Conservation (phyloP, 345 rosid species). For the Eucalyptus pauciflora region DNA sequence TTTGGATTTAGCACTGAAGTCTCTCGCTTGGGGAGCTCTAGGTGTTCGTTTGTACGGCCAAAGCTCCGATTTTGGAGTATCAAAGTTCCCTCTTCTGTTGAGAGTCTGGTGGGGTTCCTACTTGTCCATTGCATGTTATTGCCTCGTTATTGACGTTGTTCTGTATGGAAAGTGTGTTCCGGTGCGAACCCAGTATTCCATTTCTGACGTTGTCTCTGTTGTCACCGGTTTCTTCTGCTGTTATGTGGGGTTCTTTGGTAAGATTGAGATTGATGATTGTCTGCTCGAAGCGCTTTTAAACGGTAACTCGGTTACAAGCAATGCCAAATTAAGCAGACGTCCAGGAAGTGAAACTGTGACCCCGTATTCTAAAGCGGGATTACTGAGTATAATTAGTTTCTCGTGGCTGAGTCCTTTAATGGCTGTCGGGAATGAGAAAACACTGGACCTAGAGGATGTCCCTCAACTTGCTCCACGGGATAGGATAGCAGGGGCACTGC, state of each 20-base stretch:
- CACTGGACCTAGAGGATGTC: conserved; percentile 49
- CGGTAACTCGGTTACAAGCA: background rate
- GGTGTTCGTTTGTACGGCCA: conserved; percentile 15
- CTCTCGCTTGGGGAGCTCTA: conserved; percentile 58
- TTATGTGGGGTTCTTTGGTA: conserved; percentile 28
- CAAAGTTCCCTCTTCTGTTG: conserved; percentile 31
- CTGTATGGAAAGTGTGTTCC: conserved; percentile 8
- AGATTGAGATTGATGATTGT: conserved; percentile 2
- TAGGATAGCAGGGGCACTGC: conserved; percentile 26
- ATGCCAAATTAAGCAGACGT: conserved; percentile 2
- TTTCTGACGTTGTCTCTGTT: conserved; percentile 40
- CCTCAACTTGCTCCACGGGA: conserved; percentile 47
- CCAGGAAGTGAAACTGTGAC: conserved; percentile 25
- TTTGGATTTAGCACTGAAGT: conserved; percentile 43
- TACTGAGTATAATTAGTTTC: conserved; percentile 38
- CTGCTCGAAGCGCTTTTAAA: conserved; percentile 30
- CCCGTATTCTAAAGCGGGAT: conserved; percentile 31
- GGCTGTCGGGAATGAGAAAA: conserved; percentile 40
- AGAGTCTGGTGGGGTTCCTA: conserved; percentile 70
- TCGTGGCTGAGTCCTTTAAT: conserved; percentile 59
- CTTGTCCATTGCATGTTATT: conserved; percentile 44
- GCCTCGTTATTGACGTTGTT: conserved; percentile 40
- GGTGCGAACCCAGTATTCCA: conserved; percentile 11
- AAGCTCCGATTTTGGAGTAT: conserved; percentile 6
- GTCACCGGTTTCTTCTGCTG: conserved; percentile 41